Evolutionary conservation across 352 stramenopile species (phyloP).

Genomic region (Pythium aquatile): DNA sequence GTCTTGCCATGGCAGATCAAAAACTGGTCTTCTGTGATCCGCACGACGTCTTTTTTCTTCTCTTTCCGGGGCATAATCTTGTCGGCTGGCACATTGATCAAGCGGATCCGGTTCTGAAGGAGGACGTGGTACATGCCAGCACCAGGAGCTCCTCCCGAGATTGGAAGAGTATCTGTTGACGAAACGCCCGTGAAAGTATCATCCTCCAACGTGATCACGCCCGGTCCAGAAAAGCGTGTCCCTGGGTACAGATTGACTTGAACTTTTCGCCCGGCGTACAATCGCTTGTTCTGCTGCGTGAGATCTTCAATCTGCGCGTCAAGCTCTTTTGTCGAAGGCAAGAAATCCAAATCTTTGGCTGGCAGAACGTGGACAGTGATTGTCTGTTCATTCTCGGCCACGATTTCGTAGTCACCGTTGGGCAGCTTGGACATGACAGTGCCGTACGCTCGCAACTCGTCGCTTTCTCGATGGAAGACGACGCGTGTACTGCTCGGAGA

Average conservation of each 20-base stretch:
- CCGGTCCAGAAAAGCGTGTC: constrained; percentile 60
- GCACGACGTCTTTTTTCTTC: constrained; percentile 52
- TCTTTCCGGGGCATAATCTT: constrained; percentile 59
- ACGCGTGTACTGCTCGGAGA: constrained; percentile 38
- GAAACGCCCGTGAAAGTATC: constrained; percentile 23
- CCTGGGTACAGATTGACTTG: constrained; percentile 72
- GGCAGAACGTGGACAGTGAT: constrained; percentile 56
- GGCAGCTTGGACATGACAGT: constrained; percentile 50
- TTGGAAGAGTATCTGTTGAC: background rate
- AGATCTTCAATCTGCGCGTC: constrained; percentile 54
- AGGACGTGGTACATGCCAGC: constrained; percentile 52
- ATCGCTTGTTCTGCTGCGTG: constrained; percentile 32
- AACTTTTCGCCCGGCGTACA: constrained; percentile 70
- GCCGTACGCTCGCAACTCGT: constrained; percentile 50
- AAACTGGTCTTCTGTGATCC: constrained; percentile 74
- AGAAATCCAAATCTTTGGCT: constrained; percentile 43
- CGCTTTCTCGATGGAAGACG: constrained; percentile 39
- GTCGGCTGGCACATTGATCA: constrained; percentile 65
- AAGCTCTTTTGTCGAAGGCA: constrained; percentile 58
- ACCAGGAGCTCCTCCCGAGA: background rate
- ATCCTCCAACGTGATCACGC: constrained; percentile 56
- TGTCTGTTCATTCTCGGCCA: constrained; percentile 61
- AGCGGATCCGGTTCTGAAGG: constrained; percentile 60
- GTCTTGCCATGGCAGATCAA: constrained; percentile 56
- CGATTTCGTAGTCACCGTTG: constrained; percentile 47